Base-by-base conservation (phyloP, 139 green algal species). In the Asterochloris erici region DNA sequence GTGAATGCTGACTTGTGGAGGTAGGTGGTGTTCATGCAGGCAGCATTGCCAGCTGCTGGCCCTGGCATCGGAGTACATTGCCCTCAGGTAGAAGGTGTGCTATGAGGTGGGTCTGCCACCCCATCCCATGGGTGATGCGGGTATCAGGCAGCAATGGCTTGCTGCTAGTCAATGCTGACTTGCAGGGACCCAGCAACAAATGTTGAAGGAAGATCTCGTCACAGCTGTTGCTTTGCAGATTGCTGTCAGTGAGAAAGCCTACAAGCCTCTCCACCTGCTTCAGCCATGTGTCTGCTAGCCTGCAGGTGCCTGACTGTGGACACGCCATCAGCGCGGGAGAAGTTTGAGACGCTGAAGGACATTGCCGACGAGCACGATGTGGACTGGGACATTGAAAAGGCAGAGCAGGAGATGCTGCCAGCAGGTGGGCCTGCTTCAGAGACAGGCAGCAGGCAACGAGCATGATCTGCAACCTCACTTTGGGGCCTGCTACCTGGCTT, bases 361-460 rank as follows among this genome's bases (percentile, higher is more conserved):
- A 92, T 91, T 63, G 88, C 88, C 21, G 68, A 84, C 68, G 88
- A 92, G 82, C 79, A 87, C 74, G 73, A 76, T 17, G 88, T 91
- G 60, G 84, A 89, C 21, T 93, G 89, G 84, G 90, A 91, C 68
- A 66, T 77, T 60, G 84, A 88, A n/a, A 47, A 38, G 4, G 84
- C 88, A 4, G 83, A 79, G 0, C 63, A 66, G 61, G 87, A 91
- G 60, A 86, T 92, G 84, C 82, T 91, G 62, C 79, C 81, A 62
- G 63, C 81, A 27, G 73, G 62, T 54, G 38, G 38, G 38, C 38
- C 38, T 54, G 38, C 38, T 2, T 54, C 38, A 54, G 38, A 54
- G 38, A 6, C 38, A 54, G 6, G 38, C 38, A 54, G 38, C 38
- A 54, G 6, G 38, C 38, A 54, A 54, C 6, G 38, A 54, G 38